Evolutionary conservation across 208 protist genomes (phyloP), one percentile per base, ranked within the genome.

Genomic region (Wallacemonas sp.): DNA sequence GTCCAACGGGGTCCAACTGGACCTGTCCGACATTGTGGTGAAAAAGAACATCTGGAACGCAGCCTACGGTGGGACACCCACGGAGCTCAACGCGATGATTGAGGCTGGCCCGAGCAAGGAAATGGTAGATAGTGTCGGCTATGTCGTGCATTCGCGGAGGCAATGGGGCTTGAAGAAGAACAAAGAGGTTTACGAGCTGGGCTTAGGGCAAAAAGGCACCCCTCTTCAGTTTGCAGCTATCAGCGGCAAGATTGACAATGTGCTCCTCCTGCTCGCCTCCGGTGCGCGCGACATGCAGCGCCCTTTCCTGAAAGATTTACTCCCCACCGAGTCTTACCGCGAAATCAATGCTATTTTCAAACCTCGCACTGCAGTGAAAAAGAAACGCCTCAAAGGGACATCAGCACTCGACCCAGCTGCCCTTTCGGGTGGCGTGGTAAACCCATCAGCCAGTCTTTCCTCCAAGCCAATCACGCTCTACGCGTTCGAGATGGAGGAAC

Each of bases 171-270:
- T 95, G 44, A 87, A 89, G 64, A 67, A 70, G 8, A 36, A 41
- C 12, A 76, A 72, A 27, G 33, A 68, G 62, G 44, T 64, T 41
- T 87, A 80, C 72, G 47, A 51, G 34, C 70, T 96, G 5, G 91
- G 91, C 1, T 65, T 94, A 17, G 91, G 91, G 21, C 76, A 73
- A 61, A 86, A 88, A 60, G 87, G 69, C n/a, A 92, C 79, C 6
- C 73, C 86, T 0, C 64, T 96, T 33, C 86, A 94, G 68, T 96
- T 92, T 53, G 91, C 88, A 2, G 87, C 86, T 0, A 66, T 87
- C 17, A 84, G 82, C 0, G 80, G 84, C 17, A 82, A 84, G 54
- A 54, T 94, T 38, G 91, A 93, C 61, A 94, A 77, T 46, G 82
- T 94, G 12, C 53, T 92, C 44, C 61, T 95, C 8, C 84, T 96